Conservation (phyloP, 768 basidiomycete species). For the Boletus insuetus region DNA sequence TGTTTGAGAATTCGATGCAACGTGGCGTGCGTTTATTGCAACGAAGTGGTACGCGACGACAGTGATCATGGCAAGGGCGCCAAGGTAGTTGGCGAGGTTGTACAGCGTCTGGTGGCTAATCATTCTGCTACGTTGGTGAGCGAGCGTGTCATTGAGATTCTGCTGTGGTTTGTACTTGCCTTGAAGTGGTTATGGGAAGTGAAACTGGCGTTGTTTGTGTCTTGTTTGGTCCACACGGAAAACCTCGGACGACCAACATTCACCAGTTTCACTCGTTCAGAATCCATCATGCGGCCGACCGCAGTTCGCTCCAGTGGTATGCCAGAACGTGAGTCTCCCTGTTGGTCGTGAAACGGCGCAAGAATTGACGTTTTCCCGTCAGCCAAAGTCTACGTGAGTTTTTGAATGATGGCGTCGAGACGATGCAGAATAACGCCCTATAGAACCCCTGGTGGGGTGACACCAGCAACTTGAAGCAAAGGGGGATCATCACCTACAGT, state of each 20-base stretch:
- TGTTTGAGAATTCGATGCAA: conserved; percentile 28
- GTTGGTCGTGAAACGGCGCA: background rate
- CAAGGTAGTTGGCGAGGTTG: conserved; percentile 78
- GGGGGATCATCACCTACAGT: conserved; percentile 82
- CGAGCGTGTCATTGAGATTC: background rate
- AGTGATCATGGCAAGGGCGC: conserved; percentile 80
- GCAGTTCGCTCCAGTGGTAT: conserved; percentile 68
- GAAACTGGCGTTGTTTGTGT: conserved; percentile 25
- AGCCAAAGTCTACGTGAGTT: conserved; percentile 84
- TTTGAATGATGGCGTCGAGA: background rate
- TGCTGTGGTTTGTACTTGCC: conserved; percentile 8
- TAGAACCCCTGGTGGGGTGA: conserved; percentile 95
- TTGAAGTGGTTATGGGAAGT: background rate
- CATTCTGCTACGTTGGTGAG: conserved; percentile 41
- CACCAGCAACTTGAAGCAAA: conserved; percentile 62
- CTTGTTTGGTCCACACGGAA: conserved; percentile 35
- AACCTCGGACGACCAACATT: conserved; percentile 21
- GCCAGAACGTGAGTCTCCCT: conserved; percentile 68
- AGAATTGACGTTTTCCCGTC: conserved; percentile 8
- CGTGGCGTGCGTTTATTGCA: conserved; percentile 70
- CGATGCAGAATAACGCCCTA: conserved; percentile 2
- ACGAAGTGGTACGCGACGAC: conserved; percentile 90
- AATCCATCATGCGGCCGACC: conserved; percentile 43
- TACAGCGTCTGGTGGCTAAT: conserved; percentile 81
- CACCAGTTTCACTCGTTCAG: too few species aligned